phyloP scores from a whole-genome alignment of 305 asterid species.

The Fraxinus platypoda region DNA sequence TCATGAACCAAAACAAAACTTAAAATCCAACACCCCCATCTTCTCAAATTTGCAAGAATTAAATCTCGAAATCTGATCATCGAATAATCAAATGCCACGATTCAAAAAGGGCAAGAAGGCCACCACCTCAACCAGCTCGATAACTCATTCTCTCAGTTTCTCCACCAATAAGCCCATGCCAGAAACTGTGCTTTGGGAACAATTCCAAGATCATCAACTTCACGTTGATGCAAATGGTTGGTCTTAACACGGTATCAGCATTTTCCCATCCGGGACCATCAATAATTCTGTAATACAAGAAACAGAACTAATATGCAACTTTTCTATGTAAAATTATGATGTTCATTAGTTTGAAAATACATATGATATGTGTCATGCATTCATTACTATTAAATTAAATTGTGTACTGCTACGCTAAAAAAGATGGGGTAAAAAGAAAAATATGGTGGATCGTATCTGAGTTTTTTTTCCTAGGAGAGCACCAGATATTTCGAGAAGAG shows the following conservation, averaged over 20 bases:
- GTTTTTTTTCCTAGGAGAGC: background rate
- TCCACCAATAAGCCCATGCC: slow-evolving; percentile 24
- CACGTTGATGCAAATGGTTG: background rate
- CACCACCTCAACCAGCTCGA: slow-evolving; percentile 9
- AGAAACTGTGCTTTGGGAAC: background rate
- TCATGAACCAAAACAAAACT: background rate
- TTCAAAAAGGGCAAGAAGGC: background rate
- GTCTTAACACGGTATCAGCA: background rate
- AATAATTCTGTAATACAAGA: slow-evolving; percentile 33
- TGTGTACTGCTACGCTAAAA: background rate
- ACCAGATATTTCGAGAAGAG: background rate
- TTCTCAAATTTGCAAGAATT: background rate
- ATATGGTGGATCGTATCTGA: background rate
- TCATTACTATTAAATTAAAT: background rate
- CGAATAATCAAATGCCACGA: slow-evolving; percentile 13
- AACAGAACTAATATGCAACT: slow-evolving; percentile 4
- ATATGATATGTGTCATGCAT: background rate
- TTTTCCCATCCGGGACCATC: slow-evolving; percentile 29
- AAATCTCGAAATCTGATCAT: background rate
- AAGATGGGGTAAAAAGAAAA: background rate
- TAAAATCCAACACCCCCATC: background rate
- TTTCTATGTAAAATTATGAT: background rate
- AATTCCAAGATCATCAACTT: background rate
- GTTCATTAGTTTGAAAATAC: background rate
- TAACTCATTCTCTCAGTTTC: background rate